Base-by-base conservation (phyloP, 2,329 filamentous ascomycete species). In the Calonectria hongkongensis region DNA sequence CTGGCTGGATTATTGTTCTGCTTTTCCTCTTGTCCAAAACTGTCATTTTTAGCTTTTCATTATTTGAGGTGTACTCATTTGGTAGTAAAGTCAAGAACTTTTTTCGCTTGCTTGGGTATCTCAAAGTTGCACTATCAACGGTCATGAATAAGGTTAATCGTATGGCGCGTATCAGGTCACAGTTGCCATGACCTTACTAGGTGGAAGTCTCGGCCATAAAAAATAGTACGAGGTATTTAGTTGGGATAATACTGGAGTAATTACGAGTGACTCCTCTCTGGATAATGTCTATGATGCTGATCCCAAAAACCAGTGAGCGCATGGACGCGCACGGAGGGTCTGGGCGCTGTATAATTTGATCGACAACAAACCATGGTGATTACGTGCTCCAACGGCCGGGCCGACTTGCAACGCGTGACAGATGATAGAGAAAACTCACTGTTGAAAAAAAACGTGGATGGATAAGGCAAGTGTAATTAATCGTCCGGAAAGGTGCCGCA, bases 271-370 rank as follows among this genome's bases (percentile, higher is more conserved):
- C 21, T 41, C n/a, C 36, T 21, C 21, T 10, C 16, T 28, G 33
- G 33, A 25, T 21, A 25, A 36, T 39, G 54, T 60, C 8, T 15
- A 21, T 41, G 21, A 41, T 27, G 6, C 18, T n/a, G 36, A 12
- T 21, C 39, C 15, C 16, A 18, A 10, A 60, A 25, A 25, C 27
- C n/a, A 39, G 21, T 28, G n/a, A 27, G 25, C 54, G 54, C 54
- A 41, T 60, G 33, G 54, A 60, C 54, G 33, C 36, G 54, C 54
- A 41, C 54, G 54, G 54, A 60, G 4, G 25, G 54, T 41, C 36
- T 60, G 54, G 54, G 54, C 54, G 33, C 21, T 3, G 39, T 21
- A 36, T 18, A 39, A 25, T 48, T 12, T 16, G 33, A 41, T 60
- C 36, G 36, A 27, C 54, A 39, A 27, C 6, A 33, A 39, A 27